Percentiles rank a stretch among this genome's conserved stretches.
These are phyloP conservation scores for Camillea tinctor DNA, from an alignment of 2,329 filamentous ascomycete genomes.

Conservation along the genomic window DNA sequence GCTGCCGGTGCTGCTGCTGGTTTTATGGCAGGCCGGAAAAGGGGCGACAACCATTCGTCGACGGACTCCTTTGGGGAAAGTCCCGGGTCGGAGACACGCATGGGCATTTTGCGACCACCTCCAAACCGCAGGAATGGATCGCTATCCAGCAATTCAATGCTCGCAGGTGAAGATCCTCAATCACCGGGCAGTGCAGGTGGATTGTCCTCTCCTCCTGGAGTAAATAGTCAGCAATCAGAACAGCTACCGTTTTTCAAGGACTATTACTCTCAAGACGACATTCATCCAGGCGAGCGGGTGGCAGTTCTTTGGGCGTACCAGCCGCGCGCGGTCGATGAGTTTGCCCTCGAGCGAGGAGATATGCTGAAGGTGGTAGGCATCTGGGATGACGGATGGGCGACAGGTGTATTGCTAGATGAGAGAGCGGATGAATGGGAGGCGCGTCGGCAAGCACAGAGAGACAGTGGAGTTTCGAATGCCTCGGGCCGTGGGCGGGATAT, in stretches of 20 bases:
- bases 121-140: conserved; percentile 77
- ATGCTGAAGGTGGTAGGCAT: conserved; percentile 98
- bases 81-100: conserved; percentile 64
- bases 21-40: conserved; percentile 45
- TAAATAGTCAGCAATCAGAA: conserved; percentile 89
- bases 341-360: conserved; percentile 87
- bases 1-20: conserved; percentile 47
- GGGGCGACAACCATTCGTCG: conserved; percentile 59
- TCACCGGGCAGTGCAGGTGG: conserved; percentile 72
- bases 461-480: conserved; percentile 89
- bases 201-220: conserved; percentile 80
- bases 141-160: conserved; percentile 77
- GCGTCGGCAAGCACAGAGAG: conserved; percentile 73
- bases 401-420: conserved; percentile 79
- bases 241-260: conserved; percentile 97
- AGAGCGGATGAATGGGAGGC: conserved; percentile 86
- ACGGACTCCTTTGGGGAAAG: conserved; percentile 73
- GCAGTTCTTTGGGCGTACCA: conserved; percentile 96
- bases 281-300: conserved; percentile 86
- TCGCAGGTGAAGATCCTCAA: conserved; percentile 67
- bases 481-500: conserved; percentile 58
- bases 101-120: conserved; percentile 56
- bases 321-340: conserved; percentile 89
- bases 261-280: conserved; percentile 97
- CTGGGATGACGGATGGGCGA: conserved; percentile 99